A percentile compares a stretch with the other conserved stretches of the same genome.
Conservation (phyloP, 2,329 filamentous ascomycete genomes). For the Pseudocercospora pini-densiflorae region DNA sequence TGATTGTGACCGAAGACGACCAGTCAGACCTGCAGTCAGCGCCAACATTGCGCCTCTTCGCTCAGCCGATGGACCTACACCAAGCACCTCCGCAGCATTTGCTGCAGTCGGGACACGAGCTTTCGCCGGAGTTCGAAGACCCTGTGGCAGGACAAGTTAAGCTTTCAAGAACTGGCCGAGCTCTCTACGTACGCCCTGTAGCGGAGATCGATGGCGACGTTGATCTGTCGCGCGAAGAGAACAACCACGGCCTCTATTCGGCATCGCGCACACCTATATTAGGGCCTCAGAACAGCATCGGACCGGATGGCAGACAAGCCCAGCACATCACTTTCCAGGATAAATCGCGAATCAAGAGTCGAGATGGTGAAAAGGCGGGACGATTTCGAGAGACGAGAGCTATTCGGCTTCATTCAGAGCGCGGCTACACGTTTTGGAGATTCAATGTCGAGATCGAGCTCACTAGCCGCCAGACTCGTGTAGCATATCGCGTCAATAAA, state of each 20-base stretch:
- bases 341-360: conserved; percentile 52
- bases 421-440: conserved; percentile 93
- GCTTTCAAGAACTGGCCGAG: conserved; percentile 80
- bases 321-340: conserved; percentile 46
- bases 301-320: conserved; percentile 29
- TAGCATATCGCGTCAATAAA: conserved; percentile 94
- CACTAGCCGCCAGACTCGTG: conserved; percentile 73
- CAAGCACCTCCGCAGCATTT: conserved; percentile 76
- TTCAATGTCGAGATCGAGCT: conserved; percentile 96
- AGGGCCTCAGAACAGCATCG: conserved; percentile 32
- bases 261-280: conserved; percentile 40
- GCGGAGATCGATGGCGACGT: conserved; percentile 78
- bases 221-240: conserved; percentile 80
- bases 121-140: conserved; percentile 84
- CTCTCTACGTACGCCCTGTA: conserved; percentile 86
- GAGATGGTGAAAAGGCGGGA: conserved; percentile 79
- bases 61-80: conserved; percentile 81
- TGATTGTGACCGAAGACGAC: conserved; percentile 91
- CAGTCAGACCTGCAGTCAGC: conserved; percentile 79
- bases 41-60: conserved; percentile 82
- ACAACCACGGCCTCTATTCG: conserved; percentile 83
- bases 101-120: conserved; percentile 60
- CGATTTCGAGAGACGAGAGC: conserved; percentile 72
- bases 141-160: conserved; percentile 88
- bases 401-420: conserved; percentile 79